phyloP scores from a whole-genome alignment of 257 asterid species.

The Jacaranda mimosifolia region DNA sequence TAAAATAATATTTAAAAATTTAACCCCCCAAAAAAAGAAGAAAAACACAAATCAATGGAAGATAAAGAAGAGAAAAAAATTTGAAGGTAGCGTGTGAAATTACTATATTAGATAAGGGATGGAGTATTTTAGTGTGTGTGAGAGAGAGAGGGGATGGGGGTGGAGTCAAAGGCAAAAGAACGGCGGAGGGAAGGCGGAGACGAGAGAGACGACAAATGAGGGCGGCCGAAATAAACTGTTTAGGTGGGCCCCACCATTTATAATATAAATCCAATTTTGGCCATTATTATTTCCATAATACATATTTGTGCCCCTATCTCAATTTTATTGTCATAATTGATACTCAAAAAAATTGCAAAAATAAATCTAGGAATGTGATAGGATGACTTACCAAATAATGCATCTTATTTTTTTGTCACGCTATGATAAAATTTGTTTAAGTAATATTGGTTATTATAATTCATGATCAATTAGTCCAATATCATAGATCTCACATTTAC shows the following conservation, averaged over 20 bases:
- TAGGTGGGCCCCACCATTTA: constrained; percentile 30
- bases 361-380: background rate
- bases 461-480: too few relatives aligned
- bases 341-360: background rate
- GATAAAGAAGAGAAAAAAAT: constrained; percentile 35
- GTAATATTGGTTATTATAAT: too few relatives aligned
- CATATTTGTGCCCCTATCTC: background rate
- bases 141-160: constrained; percentile 1
- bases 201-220: constrained; percentile 64
- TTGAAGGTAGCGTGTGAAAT: constrained; percentile 50
- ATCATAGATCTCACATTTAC: too few relatives aligned
- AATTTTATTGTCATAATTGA: background rate
- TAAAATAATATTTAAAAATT: constrained; percentile 21
- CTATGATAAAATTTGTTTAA: too few relatives aligned
- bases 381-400: background rate
- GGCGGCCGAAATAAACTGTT: constrained; percentile 57
- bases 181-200: constrained; percentile 42
- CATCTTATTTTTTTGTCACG: too few relatives aligned
- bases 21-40: background rate
- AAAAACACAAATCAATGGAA: constrained; percentile 21
- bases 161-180: constrained; percentile 39
- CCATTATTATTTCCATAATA: background rate
- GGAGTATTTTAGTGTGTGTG: constrained; percentile 11
- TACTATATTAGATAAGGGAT: constrained; percentile 40
- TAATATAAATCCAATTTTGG: constrained; percentile 28